Base-by-base conservation (phyloP, 192 early-diverging fungal genomes). In the Backusella liffmaniae region DNA sequence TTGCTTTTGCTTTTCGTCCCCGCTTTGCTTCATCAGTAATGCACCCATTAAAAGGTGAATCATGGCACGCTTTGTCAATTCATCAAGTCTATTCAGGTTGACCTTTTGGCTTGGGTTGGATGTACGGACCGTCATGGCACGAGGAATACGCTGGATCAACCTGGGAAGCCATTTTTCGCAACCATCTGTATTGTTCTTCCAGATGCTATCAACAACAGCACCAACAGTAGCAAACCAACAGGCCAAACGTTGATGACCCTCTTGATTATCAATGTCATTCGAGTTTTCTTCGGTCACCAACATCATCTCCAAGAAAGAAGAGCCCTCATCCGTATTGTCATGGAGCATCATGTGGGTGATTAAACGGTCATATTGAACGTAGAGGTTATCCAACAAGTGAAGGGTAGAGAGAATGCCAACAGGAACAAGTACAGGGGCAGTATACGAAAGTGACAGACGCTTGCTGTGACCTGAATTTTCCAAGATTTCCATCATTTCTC, bases 191-290 rank as follows among this genome's bases (percentile, higher is more conserved):
- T 80, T 73, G 23, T 39, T 68, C n/a, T 59, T 76, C 78, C 78
- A 75, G 32, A 80, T 44, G 53, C 74, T 59, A 44, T 76, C 78
- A 0, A 80, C 59, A 15, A 68, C 66, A 29, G 74, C 74, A 13
- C 78, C 78, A 3, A 75, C 56, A 23, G 73, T 49, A 13, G 78
- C 73, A 65, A 70, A 76, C 78, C 78, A 80, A 15, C 69, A 69
- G 2, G 62, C 39, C 13, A 70, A 36, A 39, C 36, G 72, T 13
- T 59, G 37, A 0, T 73, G 56, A 7, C 66, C 72, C 10, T 62
- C 56, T 62, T 62, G 56, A 10, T 62, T 62, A 21, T 73, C 72
- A 39, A 34, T 59, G 29, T 26, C 34, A 26, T 44, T 41, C 21
- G 8, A 21, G 7, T 34, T 49, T 3, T 37, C 15, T 51, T 51